Conservation (phyloP, 495 filamentous ascomycete species). For the Aspergillus wentii region DNA sequence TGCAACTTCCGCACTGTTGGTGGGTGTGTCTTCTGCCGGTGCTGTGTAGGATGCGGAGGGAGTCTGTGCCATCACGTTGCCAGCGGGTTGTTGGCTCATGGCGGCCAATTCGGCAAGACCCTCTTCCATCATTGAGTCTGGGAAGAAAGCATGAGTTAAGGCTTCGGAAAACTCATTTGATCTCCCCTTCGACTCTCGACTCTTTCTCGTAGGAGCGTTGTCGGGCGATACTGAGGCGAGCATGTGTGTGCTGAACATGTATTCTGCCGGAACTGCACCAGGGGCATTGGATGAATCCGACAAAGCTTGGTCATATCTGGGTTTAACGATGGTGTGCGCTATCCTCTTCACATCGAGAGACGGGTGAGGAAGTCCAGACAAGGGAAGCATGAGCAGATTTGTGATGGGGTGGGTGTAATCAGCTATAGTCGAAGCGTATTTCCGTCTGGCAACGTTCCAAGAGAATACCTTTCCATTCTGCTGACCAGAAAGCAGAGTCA, state of each 20-base stretch:
- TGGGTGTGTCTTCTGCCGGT: slow-evolving; percentile 13
- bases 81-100: slow-evolving; percentile 23
- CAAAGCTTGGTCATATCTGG: slow-evolving; percentile 47
- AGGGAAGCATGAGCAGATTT: slow-evolving; percentile 66
- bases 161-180: slow-evolving; percentile 41
- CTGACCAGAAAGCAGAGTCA: slow-evolving; percentile 74
- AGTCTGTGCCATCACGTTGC: slow-evolving; percentile 10
- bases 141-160: slow-evolving; percentile 49
- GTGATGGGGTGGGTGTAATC: slow-evolving; percentile 75
- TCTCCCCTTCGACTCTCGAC: slow-evolving; percentile 5
- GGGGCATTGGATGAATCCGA: slow-evolving; percentile 35
- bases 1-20: slow-evolving; percentile 27
- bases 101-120: slow-evolving; percentile 48
- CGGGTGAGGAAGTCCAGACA: slow-evolving; percentile 48
- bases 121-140: slow-evolving; percentile 48
- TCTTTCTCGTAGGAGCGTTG: background rate
- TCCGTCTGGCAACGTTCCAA: slow-evolving; percentile 71
- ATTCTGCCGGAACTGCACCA: slow-evolving; percentile 57
- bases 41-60: slow-evolving; percentile 6
- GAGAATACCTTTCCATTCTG: slow-evolving; percentile 67
- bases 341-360: slow-evolving; percentile 39
- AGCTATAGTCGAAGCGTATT: slow-evolving; percentile 54
- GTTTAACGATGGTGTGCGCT: slow-evolving; percentile 64
- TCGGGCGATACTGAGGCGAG: slow-evolving; percentile 13
- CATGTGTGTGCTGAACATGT: slow-evolving; percentile 65